Evolutionary conservation across 75 land plant species (phyloP), one percentile per base, ranked within the genome.

Genomic region (Chamaecyparis obtusa): DNA sequence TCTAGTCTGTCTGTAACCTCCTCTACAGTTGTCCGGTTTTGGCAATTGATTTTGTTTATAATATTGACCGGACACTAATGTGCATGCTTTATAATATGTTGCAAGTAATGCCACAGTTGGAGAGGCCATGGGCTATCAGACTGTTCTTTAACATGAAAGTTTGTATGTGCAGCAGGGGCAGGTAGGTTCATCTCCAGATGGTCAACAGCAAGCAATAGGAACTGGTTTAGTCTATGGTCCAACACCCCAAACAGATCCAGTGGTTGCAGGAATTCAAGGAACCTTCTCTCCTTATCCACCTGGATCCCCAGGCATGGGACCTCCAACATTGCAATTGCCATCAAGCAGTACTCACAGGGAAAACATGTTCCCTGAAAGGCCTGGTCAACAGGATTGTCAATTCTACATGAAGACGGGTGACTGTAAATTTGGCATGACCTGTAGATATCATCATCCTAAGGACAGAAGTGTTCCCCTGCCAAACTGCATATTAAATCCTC

Each of bases 391-490:
- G 64, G 99, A 97, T 60, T 98, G 99, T 87, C 98, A 97, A 84
- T 98, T 94, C 86, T 98, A 98, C 90, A 94, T 98, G 96, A 98
- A 98, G 87, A 98, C 99, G 44, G 99, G 99, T 41, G 99, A 97
- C 89, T 98, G 99, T 87, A 98, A 98, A 85, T 98, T 94, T 91
- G 99, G 99, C 87, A 93, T 94, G 21, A 91, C 93, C 51, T 98
- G 99, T 91, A 89, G 93, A 69, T 98, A 91, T 87, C 97, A 98
- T 91, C 99, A 98, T 89, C 99, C 99, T 0, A 95, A 91, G 86
- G 99, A 98, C 74, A 94, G 99, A 86, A 57, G 89, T 15, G 83
- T 93, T 83, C 94, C 99, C 77, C 78, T 88, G 49, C 96, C 97
- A 30, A 93, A 97, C 46, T 95, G 97, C 80, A 79, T 90, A 16